Percentiles rank a stretch among this genome's conserved stretches.
These are phyloP conservation scores for Nitzschia sp. DNA, from an alignment of 108 stramenopile species.

Conservation along the genomic window DNA sequence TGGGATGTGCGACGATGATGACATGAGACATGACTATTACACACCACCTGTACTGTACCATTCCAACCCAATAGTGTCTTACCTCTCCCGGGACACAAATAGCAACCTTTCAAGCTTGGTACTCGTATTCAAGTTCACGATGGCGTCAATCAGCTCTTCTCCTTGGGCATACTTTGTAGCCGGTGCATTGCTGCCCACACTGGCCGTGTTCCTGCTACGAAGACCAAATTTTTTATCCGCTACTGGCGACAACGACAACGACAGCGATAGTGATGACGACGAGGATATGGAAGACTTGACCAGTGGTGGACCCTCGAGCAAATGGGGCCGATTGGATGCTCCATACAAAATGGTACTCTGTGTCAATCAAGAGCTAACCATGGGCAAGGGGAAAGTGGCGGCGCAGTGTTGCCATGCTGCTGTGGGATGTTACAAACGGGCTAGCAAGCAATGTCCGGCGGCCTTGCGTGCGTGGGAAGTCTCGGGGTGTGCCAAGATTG, in stretches of 20 bases:
- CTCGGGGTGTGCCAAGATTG: slow-evolving; percentile 92
- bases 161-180: slow-evolving; percentile 47
- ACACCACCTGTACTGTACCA: too few relatives aligned
- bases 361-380: slow-evolving; percentile 74
- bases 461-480: slow-evolving; percentile 80
- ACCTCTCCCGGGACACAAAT: too few relatives aligned
- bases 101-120: too few relatives aligned
- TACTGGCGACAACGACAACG: slow-evolving; percentile 6
- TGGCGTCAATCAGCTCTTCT: neutral
- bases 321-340: slow-evolving; percentile 69
- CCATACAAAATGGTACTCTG: slow-evolving; percentile 89
- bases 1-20: too few relatives aligned
- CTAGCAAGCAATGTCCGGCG: slow-evolving; percentile 57
- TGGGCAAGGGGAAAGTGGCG: slow-evolving; percentile 92
- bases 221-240: neutral
- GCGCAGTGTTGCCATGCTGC: slow-evolving; percentile 92
- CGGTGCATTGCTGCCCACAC: slow-evolving; percentile 46
- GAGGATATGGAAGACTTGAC: slow-evolving; percentile 4
- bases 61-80: too few relatives aligned
- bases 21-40: too few relatives aligned
- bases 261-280: slow-evolving; percentile 39
- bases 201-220: slow-evolving; percentile 22
- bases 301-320: slow-evolving; percentile 13
- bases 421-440: slow-evolving; percentile 86
- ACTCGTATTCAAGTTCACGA: neutral